Percentiles rank a stretch among this genome's conserved stretches.
These are phyloP conservation scores for Yamadazyma conglobata DNA, from an alignment of 1,139 yeast species.

Conservation along the genomic window DNA sequence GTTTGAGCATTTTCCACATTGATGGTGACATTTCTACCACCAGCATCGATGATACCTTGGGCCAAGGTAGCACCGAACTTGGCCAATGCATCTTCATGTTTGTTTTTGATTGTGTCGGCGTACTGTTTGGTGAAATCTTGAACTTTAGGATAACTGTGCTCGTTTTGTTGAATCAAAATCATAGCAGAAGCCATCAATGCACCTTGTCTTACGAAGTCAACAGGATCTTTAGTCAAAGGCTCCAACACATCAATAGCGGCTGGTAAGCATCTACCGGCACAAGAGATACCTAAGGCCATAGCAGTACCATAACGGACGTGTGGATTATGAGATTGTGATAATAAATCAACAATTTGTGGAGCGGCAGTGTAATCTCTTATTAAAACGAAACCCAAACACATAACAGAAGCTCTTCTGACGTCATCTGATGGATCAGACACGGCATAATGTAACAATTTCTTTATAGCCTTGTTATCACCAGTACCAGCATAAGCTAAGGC, in stretches of 20 bases:
- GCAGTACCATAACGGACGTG: conserved; percentile 99
- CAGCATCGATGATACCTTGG: conserved; percentile 97
- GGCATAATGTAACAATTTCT: conserved; percentile 83
- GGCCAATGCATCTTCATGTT: conserved; percentile 95
- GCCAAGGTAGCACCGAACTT: conserved; percentile 97
- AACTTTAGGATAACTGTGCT: conserved; percentile 76
- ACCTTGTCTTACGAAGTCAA: conserved; percentile 97
- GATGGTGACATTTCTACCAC: conserved; percentile 97
- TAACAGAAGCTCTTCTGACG: conserved; percentile 94
- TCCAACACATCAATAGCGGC: conserved; percentile 90
- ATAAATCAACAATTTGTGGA: conserved; percentile 89
- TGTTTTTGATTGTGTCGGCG: conserved; percentile 73
- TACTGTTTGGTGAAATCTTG: conserved; percentile 70
- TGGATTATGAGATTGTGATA: conserved; percentile 94
- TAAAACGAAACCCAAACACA: conserved; percentile 88
- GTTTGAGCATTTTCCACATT: conserved; percentile 88
- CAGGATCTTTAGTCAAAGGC: conserved; percentile 90
- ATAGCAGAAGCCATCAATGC: conserved; percentile 90
- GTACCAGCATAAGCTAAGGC: conserved; percentile 98
- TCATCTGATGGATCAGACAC: conserved; percentile 97
- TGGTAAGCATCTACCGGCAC: conserved; percentile 90
- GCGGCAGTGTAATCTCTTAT: conserved; percentile 90
- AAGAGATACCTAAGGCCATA: conserved; percentile 92
- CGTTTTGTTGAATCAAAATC: conserved; percentile 93
- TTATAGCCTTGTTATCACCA: conserved; percentile 83